Evolutionary conservation across 2,329 filamentous ascomycete species (phyloP).

Genomic region (Microascus cirrosus): DNA sequence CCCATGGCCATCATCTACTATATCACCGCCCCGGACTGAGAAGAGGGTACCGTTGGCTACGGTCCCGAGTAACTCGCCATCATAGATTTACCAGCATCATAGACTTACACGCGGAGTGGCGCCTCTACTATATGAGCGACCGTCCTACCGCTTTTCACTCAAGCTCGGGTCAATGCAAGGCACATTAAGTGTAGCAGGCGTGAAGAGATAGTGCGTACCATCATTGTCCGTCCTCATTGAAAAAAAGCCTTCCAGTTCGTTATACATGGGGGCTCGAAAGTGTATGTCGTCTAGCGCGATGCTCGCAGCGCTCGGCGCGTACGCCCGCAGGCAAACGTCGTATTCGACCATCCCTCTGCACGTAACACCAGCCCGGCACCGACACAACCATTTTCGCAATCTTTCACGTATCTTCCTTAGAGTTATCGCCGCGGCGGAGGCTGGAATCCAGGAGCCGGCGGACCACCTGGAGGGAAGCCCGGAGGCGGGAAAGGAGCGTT

Average conservation of each 20-base stretch:
- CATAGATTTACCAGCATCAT: no score
- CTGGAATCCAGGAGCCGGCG: slow-evolving; percentile 62
- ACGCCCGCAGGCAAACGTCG: background rate
- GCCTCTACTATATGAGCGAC: no score
- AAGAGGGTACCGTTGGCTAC: no score
- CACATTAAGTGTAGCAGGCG: background rate
- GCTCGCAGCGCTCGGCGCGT: background rate
- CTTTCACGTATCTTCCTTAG: background rate
- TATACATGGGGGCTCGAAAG: background rate
- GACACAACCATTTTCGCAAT: background rate
- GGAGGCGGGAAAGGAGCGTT: slow-evolving; percentile 36
- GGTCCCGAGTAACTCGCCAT: no score
- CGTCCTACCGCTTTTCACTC: background rate
- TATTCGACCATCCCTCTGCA: background rate
- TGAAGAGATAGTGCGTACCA: slow-evolving; percentile 1
- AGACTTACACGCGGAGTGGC: no score
- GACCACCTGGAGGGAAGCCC: slow-evolving; percentile 33
- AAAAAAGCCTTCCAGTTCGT: background rate
- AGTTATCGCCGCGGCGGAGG: slow-evolving; percentile 51
- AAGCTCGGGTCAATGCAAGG: slow-evolving; percentile 1
- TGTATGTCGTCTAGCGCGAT: background rate
- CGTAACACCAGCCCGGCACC: background rate
- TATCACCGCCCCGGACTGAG: no score
- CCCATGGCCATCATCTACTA: no score
- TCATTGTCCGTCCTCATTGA: background rate